Percentiles rank a stretch among this genome's conserved stretches.
phyloP scores from a whole-genome alignment of 768 basidiomycete species.

The Amanita phalloides region DNA sequence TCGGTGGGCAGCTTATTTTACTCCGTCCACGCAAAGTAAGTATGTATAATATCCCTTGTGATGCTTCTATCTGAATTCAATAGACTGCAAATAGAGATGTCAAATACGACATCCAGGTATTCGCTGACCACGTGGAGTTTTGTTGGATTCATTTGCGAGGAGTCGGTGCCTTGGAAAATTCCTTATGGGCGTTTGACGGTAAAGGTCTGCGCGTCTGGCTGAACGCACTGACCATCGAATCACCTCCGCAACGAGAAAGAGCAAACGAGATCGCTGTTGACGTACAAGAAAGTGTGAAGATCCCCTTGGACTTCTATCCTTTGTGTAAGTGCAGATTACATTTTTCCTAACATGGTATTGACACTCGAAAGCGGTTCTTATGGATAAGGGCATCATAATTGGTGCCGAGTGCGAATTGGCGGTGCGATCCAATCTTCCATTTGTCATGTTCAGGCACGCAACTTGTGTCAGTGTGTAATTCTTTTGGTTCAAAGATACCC shows the following conservation, averaged over 20 bases:
- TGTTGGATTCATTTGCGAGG: constrained; percentile 98
- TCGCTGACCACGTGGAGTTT: constrained; percentile 94
- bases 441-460: constrained; percentile 84
- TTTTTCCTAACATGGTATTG: background rate
- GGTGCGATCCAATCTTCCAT: constrained; percentile 65
- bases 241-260: constrained; percentile 27
- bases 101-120: constrained; percentile 94
- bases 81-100: constrained; percentile 83
- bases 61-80: background rate
- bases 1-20: constrained; percentile 84
- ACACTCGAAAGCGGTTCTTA: constrained; percentile 68
- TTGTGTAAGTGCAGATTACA: constrained; percentile 51
- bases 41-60: background rate
- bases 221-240: constrained; percentile 87
- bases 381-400: constrained; percentile 99
- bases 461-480: constrained; percentile 50
- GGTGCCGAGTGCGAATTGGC: constrained; percentile 87
- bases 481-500: background rate
- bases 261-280: constrained; percentile 23
- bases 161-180: constrained; percentile 90
- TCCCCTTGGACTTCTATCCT: constrained; percentile 91
- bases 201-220: constrained; percentile 87
- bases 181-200: constrained; percentile 95
- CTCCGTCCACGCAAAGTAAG: constrained; percentile 78
- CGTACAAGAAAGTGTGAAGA: constrained; percentile 90